Evolutionary conservation across 2,329 filamentous ascomycete genomes (phyloP).

Genomic region (Neophaeococcomyces mojaviensis): DNA sequence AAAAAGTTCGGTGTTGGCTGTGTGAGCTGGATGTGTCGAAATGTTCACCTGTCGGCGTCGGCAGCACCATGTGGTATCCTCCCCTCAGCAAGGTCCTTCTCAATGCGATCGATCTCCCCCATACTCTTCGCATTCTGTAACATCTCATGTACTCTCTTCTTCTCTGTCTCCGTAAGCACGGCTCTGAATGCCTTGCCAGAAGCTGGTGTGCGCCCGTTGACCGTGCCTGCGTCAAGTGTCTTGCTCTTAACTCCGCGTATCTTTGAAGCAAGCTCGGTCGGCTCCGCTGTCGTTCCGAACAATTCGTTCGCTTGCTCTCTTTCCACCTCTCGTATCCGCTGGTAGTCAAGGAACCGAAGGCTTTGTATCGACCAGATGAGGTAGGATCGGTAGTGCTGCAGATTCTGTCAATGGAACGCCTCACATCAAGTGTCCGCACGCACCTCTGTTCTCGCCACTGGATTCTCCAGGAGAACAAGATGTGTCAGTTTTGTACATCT

Average conservation of each 20-base stretch:
- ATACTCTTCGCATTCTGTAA: conserved; percentile 84
- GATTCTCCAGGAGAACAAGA: conserved; percentile 76
- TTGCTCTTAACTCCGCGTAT: conserved; percentile 80
- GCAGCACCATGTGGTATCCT: conserved; percentile 62
- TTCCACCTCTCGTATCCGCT: conserved; percentile 83
- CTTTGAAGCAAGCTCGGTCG: conserved; percentile 72
- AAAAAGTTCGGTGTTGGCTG: not conserved
- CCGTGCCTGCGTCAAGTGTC: conserved; percentile 53
- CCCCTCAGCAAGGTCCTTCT: conserved; percentile 88
- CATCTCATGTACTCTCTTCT: conserved; percentile 73
- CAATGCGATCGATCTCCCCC: conserved; percentile 79
- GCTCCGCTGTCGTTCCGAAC: conserved; percentile 72
- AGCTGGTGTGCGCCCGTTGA: conserved; percentile 35
- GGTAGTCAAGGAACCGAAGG: conserved; percentile 85
- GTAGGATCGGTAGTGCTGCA: conserved; percentile 84
- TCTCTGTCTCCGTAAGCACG: conserved; percentile 82
- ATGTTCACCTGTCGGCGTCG: conserved; percentile 27
- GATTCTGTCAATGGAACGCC: not conserved
- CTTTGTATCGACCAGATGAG: conserved; percentile 77
- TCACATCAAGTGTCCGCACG: conserved; percentile 27
- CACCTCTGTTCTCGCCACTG: conserved; percentile 87
- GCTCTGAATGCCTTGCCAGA: conserved; percentile 63
- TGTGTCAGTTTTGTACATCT: conserved; percentile 66
- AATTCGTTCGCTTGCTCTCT: conserved; percentile 67
- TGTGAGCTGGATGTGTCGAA: conserved; percentile 3